Evolutionary conservation across 441 rosid species (phyloP).

Genomic region (Pelargonium fulgidum): DNA sequence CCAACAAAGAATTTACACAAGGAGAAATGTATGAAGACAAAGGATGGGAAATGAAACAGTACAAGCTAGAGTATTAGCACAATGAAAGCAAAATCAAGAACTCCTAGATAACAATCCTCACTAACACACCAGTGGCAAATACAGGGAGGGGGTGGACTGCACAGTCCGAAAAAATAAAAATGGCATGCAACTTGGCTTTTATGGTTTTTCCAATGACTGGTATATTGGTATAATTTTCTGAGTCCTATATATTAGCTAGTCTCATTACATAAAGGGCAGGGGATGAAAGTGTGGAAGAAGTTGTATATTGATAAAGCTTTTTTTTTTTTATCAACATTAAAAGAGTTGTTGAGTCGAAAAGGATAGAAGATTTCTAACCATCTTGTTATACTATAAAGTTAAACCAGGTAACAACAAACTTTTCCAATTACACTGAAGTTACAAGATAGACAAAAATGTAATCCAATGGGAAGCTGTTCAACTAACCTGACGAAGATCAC

Average conservation of each 20-base stretch:
- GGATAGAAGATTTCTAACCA: too few relatives aligned
- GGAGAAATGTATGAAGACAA: conserved; percentile 1
- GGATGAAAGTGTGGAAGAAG: too few relatives aligned
- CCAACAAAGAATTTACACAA: conserved; percentile 10
- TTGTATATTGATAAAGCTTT: too few relatives aligned
- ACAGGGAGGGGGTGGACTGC: background rate
- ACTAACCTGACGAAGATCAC: conserved; percentile 95
- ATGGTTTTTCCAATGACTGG: too few relatives aligned
- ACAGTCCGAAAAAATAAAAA: background rate
- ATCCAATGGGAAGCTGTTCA: conserved; percentile 13
- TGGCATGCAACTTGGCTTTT: background rate
- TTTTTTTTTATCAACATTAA: too few relatives aligned
- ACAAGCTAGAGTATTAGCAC: conserved; percentile 12
- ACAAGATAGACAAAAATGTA: conserved; percentile 3
- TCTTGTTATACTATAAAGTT: background rate
- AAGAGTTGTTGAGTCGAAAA: too few relatives aligned
- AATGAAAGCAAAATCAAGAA: conserved; percentile 13
- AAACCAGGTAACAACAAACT: conserved; percentile 9
- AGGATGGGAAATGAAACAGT: conserved; percentile 19
- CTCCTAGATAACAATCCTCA: background rate
- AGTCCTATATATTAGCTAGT: too few relatives aligned
- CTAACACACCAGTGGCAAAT: background rate
- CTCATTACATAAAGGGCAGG: too few relatives aligned
- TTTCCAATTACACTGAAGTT: background rate
- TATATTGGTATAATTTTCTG: too few relatives aligned